Evolutionary conservation across 306 rosid genomes (phyloP), one percentile per base, ranked within the genome.

Genomic region (Fragaria vesca): DNA sequence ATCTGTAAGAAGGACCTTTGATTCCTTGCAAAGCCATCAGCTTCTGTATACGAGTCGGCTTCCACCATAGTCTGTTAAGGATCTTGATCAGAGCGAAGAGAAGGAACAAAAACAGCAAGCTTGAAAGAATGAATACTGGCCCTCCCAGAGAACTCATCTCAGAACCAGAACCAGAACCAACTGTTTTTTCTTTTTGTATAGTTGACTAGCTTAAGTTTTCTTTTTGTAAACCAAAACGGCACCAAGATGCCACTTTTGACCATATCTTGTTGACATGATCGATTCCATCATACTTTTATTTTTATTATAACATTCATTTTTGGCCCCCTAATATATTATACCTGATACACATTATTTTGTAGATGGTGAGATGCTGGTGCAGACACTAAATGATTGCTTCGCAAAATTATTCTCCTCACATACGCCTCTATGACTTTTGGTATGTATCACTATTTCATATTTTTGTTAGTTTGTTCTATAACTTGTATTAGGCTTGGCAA

Each of bases 1-100:
- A 12, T 75, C 47, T 61, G 80, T 75, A 75, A 50, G 84, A 12
- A 58, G 84, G 84, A 38, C 84, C 80, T 57, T 34, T 50, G 66
- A 75, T 61, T 58, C 84, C 84, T 58, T 81, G 80, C 58, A 28
- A 42, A 58, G 17, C 24, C 84, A 81, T 45, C 45, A 16, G 2
- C 46, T 78, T 15, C 21, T 72, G 60, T 15, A 79, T 48, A 11
- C 45, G 73, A 24, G 6, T 85, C 18, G 86, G 86, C 12, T 46
- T 72, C 85, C 83, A 85, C 88, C 88, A 85, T 63, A 72, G 54
- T 62, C 73, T 80, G 30, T 9, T 69, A 34, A 84, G 8, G 38
- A 47, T 18, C 67, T 47, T 58, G 57, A 77, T 26, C 24, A 68
- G 30, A 61, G 48, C 70, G 18, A 78, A 50, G 46, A 32, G 58